Base-by-base conservation (phyloP, 352 stramenopile genomes). In the Phytophthora multivora region DNA sequence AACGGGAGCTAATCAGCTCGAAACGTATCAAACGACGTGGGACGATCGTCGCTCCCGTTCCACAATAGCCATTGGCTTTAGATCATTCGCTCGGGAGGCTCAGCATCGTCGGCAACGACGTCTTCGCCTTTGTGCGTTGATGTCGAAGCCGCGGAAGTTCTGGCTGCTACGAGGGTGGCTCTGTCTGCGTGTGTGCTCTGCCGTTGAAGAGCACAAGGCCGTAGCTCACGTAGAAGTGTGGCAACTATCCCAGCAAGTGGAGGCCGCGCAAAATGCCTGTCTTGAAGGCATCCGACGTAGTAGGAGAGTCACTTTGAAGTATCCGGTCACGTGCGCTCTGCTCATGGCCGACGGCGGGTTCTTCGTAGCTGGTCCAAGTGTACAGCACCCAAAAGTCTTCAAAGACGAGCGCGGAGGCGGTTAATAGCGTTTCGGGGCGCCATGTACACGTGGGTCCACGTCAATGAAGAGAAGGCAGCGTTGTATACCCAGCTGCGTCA, bases 311-410 rank as follows among this genome's bases (percentile, higher is more conserved):
- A 18, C 28, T 0, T 47, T 67, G 48, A 68, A 63, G 41, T 81
- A 75, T 43, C 69, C 76, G 51, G 35, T 78, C 23, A 66, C 60
- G n/a, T 79, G 69, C 10, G 62, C 69, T 28, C 49, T 81, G 11
- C 15, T 49, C 16, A 59, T 78, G 53, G 56, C 61, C 19, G 66
- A 79, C 65, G 73, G 11, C 15, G 1, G 7, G 19, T 68, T 8
- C 58, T 78, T 26, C 46, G 15, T 6, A 49, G 45, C 6, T 81
- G 73, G 73, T 55, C 41, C 0, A 39, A 3, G 21, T 23, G 30
- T 19, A 38, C 31, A 52, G 19, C 39, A 40, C 33, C 36, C 16
- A 48, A 31, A 31, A 51, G 23, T 23, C 13, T 18, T 47, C 45
- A 28, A 40, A 36, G 50, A 23, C 19, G 23, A 13, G 31, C 43